Evolutionary conservation across 2,329 filamentous ascomycete genomes (phyloP).

Genomic region (Boeremia lycopersici): DNA sequence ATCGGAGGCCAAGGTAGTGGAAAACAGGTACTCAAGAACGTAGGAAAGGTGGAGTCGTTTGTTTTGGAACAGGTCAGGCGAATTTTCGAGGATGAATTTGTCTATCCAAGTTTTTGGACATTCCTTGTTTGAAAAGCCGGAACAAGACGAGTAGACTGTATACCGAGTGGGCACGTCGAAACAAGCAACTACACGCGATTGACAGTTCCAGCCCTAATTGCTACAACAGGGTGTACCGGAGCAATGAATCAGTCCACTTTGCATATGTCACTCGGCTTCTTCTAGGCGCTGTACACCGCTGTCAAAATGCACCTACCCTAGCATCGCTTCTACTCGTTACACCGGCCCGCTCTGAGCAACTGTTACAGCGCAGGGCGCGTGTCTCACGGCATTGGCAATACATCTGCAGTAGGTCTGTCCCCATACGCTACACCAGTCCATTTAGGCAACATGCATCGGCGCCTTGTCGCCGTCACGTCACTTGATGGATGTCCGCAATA

Average conservation of each 20-base stretch:
- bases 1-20: conserved; percentile 91
- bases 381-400: conserved; percentile 32
- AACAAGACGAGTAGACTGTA: background rate
- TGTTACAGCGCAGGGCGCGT: conserved; percentile 42
- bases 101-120: conserved; percentile 98
- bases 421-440: conserved; percentile 22
- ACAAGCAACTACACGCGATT: conserved; percentile 17
- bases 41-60: conserved; percentile 97
- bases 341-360: conserved; percentile 37
- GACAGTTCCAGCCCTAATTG: conserved; percentile 15
- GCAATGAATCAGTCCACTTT: conserved; percentile 24
- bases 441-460: conserved; percentile 38
- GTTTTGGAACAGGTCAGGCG: conserved; percentile 93
- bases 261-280: conserved; percentile 26
- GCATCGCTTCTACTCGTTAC: conserved; percentile 24
- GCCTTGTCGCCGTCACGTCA: conserved; percentile 19
- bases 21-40: conserved; percentile 96
- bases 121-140: conserved; percentile 72
- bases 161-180: background rate
- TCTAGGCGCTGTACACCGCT: conserved; percentile 27
- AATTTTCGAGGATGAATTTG: conserved; percentile 98
- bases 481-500: conserved; percentile 34
- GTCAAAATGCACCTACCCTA: conserved; percentile 41
- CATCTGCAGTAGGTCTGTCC: conserved; percentile 28
- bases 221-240: conserved; percentile 24